Conservation (phyloP, 2,329 filamentous ascomycete species). For the Penicillium glabrum region DNA sequence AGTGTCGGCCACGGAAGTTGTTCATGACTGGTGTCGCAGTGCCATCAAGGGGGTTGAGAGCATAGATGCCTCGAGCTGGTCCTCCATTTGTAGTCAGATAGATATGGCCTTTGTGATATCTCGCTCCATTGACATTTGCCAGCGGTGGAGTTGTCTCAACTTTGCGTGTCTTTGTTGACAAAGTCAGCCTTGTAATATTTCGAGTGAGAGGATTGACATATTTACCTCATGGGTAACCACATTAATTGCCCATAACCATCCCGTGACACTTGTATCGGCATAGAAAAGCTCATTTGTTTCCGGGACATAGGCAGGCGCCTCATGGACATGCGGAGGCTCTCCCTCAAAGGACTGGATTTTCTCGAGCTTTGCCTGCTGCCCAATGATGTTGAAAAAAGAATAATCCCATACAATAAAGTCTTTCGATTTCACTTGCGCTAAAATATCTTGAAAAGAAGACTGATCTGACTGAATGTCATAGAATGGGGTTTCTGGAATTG, state of each 20-base stretch:
- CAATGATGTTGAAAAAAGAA: conserved; percentile 9
- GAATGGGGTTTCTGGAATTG: conserved; percentile 2
- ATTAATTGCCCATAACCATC: conserved; percentile 13
- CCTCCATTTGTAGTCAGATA: conserved; percentile 11
- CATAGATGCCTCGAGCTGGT: conserved; percentile 5
- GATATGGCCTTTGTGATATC: conserved; percentile 7
- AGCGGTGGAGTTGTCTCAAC: conserved; percentile 6
- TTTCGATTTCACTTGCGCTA: not conserved
- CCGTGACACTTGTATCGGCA: conserved; percentile 7
- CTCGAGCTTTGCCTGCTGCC: conserved; percentile 7
- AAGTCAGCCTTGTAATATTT: not conserved
- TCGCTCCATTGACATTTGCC: conserved; percentile 8
- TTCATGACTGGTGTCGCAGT: conserved; percentile 8
- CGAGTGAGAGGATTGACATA: not conserved
- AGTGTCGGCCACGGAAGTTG: conserved; percentile 10
- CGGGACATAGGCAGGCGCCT: conserved; percentile 11
- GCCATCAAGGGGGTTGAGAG: conserved; percentile 3
- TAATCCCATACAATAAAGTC: conserved; percentile 10
- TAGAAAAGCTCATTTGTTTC: conserved; percentile 14
- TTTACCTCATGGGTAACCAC: conserved; percentile 7
- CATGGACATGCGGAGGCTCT: conserved; percentile 8
- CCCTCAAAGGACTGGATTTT: conserved; percentile 11
- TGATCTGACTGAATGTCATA: conserved; percentile 10
- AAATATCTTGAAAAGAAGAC: not conserved
- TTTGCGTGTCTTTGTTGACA: conserved; percentile 4